Evolutionary conservation across 805 yeast genomes (phyloP).

Genomic region (Cyberlindnera euphorbiiphila): DNA sequence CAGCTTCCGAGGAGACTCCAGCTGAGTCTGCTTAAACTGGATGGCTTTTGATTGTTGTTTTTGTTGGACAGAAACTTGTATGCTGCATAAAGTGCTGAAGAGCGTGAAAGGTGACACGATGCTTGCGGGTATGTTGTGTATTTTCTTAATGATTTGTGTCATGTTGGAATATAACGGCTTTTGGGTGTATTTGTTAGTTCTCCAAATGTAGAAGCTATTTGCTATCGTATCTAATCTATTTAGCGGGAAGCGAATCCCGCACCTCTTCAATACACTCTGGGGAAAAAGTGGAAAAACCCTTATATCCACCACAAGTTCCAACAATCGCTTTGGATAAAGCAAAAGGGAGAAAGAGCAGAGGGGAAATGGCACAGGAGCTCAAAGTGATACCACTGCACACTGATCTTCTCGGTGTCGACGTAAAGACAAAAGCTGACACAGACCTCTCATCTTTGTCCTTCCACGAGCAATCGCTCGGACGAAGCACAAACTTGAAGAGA

Average conservation of each 20-base stretch:
- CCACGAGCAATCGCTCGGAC: neutral
- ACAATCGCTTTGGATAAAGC: no score
- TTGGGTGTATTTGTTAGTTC: no score
- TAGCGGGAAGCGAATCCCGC: conserved; percentile 3
- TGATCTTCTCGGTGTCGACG: neutral
- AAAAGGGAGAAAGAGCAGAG: no score
- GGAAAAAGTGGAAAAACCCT: no score
- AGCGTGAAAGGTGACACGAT: neutral
- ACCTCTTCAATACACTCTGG: no score
- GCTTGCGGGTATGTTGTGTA: neutral
- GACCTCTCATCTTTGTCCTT: conserved; percentile 1
- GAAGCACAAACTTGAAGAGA: conserved; percentile 4
- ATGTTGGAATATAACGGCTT: conserved; percentile 2
- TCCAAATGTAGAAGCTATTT: neutral
- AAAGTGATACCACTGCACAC: conserved; percentile 1
- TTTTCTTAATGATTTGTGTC: neutral
- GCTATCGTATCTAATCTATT: no score
- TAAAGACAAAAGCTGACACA: conserved; percentile 2
- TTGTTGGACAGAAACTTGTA: neutral
- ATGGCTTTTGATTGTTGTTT: neutral
- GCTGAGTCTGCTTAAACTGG: conserved; percentile 14
- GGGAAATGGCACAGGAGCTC: conserved; percentile 3
- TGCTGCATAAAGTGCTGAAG: conserved; percentile 1
- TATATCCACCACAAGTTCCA: no score
- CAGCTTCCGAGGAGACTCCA: conserved; percentile 9